phyloP scores from a whole-genome alignment of 2,329 filamentous ascomycete genomes.

The Clonostachys rosea region DNA sequence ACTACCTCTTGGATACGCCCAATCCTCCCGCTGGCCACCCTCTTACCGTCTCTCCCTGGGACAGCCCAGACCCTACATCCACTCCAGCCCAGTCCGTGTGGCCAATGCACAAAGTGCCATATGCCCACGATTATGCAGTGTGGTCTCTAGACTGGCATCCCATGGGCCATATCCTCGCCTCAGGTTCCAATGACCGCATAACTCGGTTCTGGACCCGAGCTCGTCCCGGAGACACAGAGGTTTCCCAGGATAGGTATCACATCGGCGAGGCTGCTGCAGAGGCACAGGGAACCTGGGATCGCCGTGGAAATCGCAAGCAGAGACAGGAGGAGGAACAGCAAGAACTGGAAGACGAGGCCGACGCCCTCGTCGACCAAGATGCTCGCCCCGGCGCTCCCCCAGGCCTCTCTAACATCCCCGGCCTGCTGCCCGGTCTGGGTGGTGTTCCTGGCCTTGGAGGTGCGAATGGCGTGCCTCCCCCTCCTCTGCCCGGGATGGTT shows the following conservation, averaged over 20 bases:
- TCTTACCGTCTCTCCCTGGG: conserved; percentile 75
- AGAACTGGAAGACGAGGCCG: conserved; percentile 88
- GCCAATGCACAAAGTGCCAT: conserved; percentile 81
- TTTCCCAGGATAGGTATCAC: conserved; percentile 88
- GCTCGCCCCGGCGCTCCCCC: conserved; percentile 33
- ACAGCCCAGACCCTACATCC: conserved; percentile 73
- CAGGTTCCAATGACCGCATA: conserved; percentile 92
- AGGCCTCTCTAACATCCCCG: conserved; percentile 55
- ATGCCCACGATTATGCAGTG: conserved; percentile 90
- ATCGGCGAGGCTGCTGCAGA: conserved; percentile 92
- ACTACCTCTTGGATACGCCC: conserved; percentile 94
- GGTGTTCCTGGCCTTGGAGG: conserved; percentile 47
- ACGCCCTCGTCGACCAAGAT: conserved; percentile 88
- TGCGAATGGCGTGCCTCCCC: conserved; percentile 27
- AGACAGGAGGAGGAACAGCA: conserved; percentile 90
- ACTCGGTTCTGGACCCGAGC: conserved; percentile 95
- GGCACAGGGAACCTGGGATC: conserved; percentile 90
- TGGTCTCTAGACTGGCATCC: conserved; percentile 99
- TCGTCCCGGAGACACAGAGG: conserved; percentile 80
- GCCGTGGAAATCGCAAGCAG: conserved; percentile 71
- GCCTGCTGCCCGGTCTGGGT: conserved; percentile 40
- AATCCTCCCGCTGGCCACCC: conserved; percentile 74
- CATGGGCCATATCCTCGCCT: conserved; percentile 89
- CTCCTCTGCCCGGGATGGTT: conserved; percentile 28
- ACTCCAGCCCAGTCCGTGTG: conserved; percentile 87